Evolutionary conservation across 108 stramenopile species (phyloP).

Genomic region (Schizochytrium sp.): DNA sequence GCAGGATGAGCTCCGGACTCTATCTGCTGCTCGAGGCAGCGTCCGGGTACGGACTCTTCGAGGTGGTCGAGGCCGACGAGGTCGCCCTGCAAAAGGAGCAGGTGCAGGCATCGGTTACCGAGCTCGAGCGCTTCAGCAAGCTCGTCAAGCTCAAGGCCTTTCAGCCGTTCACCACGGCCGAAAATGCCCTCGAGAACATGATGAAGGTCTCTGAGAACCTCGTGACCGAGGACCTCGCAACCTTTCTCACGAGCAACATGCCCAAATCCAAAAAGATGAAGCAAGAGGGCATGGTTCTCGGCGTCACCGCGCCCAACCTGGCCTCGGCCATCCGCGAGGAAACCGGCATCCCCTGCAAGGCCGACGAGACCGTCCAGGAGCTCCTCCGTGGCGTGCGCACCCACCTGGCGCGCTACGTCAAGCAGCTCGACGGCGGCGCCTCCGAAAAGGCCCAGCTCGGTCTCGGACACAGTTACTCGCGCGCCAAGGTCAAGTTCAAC

Average conservation of each 20-base stretch:
- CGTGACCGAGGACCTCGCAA: slow-evolving; percentile 36
- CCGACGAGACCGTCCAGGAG: slow-evolving; percentile 64
- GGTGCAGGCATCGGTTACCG: slow-evolving; percentile 60
- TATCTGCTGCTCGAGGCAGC: slow-evolving; percentile 87
- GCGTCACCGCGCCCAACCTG: slow-evolving; percentile 47
- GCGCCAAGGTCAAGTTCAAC: slow-evolving; percentile 98
- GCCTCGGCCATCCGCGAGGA: slow-evolving; percentile 47
- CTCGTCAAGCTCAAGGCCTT: slow-evolving; percentile 94
- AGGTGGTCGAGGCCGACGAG: slow-evolving; percentile 90
- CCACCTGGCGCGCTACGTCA: slow-evolving; percentile 81
- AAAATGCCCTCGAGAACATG: slow-evolving; percentile 57
- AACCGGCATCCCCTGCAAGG: slow-evolving; percentile 38
- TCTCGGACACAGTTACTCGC: slow-evolving; percentile 93
- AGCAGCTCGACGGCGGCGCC: slow-evolving; percentile 77
- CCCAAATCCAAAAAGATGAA: slow-evolving; percentile 44
- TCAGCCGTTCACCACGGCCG: slow-evolving; percentile 84
- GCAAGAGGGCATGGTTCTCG: slow-evolving; percentile 43
- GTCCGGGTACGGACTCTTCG: slow-evolving; percentile 94
- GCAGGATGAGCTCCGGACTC: slow-evolving; percentile 2
- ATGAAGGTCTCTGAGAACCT: slow-evolving; percentile 49
- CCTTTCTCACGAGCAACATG: slow-evolving; percentile 75
- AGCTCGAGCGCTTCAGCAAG: slow-evolving; percentile 77
- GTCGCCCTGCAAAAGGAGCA: slow-evolving; percentile 50
- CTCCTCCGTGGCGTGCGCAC: slow-evolving; percentile 78
- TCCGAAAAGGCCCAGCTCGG: slow-evolving; percentile 93